phyloP scores from a whole-genome alignment of 2,329 filamentous ascomycete genomes.

The Achaetomium macrosporum region DNA sequence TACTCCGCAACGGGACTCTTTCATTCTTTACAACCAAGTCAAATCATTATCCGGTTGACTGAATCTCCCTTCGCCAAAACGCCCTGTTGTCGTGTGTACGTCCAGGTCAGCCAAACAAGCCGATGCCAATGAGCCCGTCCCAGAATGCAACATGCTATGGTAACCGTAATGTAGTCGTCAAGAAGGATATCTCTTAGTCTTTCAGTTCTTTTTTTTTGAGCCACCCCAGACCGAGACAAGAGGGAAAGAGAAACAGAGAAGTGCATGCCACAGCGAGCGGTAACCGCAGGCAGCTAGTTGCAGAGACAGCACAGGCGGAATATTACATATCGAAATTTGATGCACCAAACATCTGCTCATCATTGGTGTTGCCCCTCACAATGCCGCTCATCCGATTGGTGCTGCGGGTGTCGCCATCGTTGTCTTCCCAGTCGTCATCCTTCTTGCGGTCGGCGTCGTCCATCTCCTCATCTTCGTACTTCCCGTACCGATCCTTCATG shows the following conservation, averaged over 20 bases:
- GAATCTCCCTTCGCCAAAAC: background rate
- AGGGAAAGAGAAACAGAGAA: slow-evolving; percentile 5
- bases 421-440: slow-evolving; percentile 56
- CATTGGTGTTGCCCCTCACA: slow-evolving; percentile 50
- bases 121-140: slow-evolving; percentile 21
- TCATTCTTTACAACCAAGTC: too few species aligned
- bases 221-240: slow-evolving; percentile 12
- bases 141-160: slow-evolving; percentile 26
- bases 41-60: too few species aligned
- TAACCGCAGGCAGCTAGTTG: background rate
- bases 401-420: slow-evolving; percentile 47
- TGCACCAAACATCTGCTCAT: slow-evolving; percentile 58
- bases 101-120: slow-evolving; percentile 17
- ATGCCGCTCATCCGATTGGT: slow-evolving; percentile 60
- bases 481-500: slow-evolving; percentile 50
- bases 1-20: too few species aligned
- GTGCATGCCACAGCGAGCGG: background rate
- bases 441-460: slow-evolving; percentile 42
- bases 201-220: slow-evolving; percentile 14
- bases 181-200: slow-evolving; percentile 16
- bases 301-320: slow-evolving; percentile 15
- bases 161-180: slow-evolving; percentile 21
- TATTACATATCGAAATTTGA: slow-evolving; percentile 60
- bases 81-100: background rate
- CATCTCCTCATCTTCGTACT: slow-evolving; percentile 54